Evolutionary conservation across 2,329 filamentous ascomycete genomes (phyloP), one percentile per base, ranked within the genome.

Genomic region (Aciculosporium take): DNA sequence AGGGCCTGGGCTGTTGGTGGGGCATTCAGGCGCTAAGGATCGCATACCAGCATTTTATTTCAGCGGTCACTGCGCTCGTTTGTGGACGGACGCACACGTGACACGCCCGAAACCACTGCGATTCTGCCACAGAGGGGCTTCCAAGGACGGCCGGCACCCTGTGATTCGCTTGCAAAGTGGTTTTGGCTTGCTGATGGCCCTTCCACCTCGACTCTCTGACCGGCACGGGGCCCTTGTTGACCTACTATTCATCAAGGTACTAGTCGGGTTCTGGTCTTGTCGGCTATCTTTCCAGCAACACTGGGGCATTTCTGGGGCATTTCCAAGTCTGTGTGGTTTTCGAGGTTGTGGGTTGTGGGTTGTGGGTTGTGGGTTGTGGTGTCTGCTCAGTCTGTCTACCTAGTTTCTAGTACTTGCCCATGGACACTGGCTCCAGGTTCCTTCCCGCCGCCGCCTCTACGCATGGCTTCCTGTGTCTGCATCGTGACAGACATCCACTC

Each of bases 21-120:
- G 38, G 38, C 38, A 27, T 20, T 25, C 17, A n/a, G 30, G 30
- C 38, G 38, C 38, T 34, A 40, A 24, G 31, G 18, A n/a, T n/a
- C n/a, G n/a, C n/a, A n/a, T n/a, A n/a, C n/a, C n/a, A n/a, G n/a
- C n/a, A n/a, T n/a, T n/a, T 28, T 24, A 18, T 30, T 31, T 24
- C 27, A 18, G 27, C 18, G 36, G 27, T 5, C 20, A 15, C n/a
- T 7, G 15, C 17, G 20, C 17, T 34, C 23, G 8, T 37, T 15
- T 24, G 23, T 12, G 21, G 21, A 5, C n/a, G 17, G 15, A 7
- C 7, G 4, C 5, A 7, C 39, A 41, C 32, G 39, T 41, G 39
- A 41, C 39, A 30, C 8, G 7, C 17, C 12, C 24, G 18, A 12
- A n/a, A 17, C 6, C 5, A 24, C 28, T 10, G 37, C 21, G 25